Evolutionary conservation across 2,329 filamentous ascomycete species (phyloP).

Genomic region (Stylonectria norvegica): DNA sequence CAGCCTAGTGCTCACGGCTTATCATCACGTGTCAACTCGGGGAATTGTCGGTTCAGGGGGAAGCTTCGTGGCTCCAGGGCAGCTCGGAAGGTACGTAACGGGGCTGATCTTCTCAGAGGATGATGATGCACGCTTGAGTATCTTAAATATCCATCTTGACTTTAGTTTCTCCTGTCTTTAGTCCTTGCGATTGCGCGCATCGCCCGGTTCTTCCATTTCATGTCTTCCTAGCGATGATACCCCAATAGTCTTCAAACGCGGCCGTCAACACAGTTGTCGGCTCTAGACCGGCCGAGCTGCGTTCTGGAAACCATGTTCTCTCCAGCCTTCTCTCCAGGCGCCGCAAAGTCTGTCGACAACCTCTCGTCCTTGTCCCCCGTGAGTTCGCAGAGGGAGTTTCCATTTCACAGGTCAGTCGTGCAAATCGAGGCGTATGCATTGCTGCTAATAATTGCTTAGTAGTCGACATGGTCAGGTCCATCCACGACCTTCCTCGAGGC

Average conservation of each 20-base stretch:
- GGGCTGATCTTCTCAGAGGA: slow-evolving; percentile 1
- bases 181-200: slow-evolving; percentile 9
- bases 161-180: slow-evolving; percentile 11
- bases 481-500: slow-evolving; percentile 52
- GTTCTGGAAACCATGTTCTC: slow-evolving; percentile 53
- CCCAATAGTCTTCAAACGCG: slow-evolving; percentile 37
- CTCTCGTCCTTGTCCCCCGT: slow-evolving; percentile 52
- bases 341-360: slow-evolving; percentile 65
- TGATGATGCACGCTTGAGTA: slow-evolving; percentile 22
- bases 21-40: slow-evolving; percentile 23
- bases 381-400: slow-evolving; percentile 53
- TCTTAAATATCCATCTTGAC: slow-evolving; percentile 21
- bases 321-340: slow-evolving; percentile 50
- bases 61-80: slow-evolving; percentile 19
- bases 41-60: slow-evolving; percentile 16
- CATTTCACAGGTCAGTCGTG: slow-evolving; percentile 53
- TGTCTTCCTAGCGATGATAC: slow-evolving; percentile 45
- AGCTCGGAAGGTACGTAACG: background rate
- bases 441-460: slow-evolving; percentile 27
- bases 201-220: slow-evolving; percentile 12
- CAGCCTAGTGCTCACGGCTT: slow-evolving; percentile 4
- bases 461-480: slow-evolving; percentile 44
- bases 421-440: background rate
- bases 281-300: slow-evolving; percentile 21
- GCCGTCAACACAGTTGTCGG: slow-evolving; percentile 36